Evolutionary conservation across 2,329 filamentous ascomycete species (phyloP), one percentile per base, ranked within the genome.

Genomic region (Verticillium tricorpus): DNA sequence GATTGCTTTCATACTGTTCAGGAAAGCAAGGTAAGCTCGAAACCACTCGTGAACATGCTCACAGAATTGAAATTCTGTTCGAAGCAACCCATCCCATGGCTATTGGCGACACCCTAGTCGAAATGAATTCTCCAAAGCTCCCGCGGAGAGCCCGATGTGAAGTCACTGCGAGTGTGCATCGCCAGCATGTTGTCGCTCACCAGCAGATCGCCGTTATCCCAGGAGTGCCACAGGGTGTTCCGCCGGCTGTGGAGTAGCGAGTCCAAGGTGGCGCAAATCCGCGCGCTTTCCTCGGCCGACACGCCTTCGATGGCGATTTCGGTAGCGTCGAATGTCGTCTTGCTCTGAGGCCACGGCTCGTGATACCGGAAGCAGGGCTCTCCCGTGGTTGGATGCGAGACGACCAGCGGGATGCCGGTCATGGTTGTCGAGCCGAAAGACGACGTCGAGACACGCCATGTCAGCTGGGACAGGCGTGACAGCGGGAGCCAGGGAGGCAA

Each of bases 181-280:
- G 76, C 77, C 60, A 79, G 61, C 3, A 78, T 68, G 57, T 85
- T 85, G 64, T 85, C 83, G 62, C 73, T 84, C 5, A 86, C 69
- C 1, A 86, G 64, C 40, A 86, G 56, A 66, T 86, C 84, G 0
- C 83, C 83, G 70, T 81, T 78, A 59, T 85, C 77, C 82, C 83
- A 86, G 5, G 74, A 69, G 61, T 83, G 80, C 60, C 80, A 80
- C 40, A 82, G 74, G 8, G 78, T 79, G 0, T 84, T 78, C 0
- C 82, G 74, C 5, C 80, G 74, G 64, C 85, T 83, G 61, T 84
- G 80, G 1, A 83, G 68, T 0, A 80, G 69, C 0, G 69, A 68
- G 59, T 81, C 75, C 2, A 85, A 67, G 0, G 75, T 66, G 2
- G 75, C 71, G 31, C 75, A 79, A 5, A 80, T 68, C 1, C 74